Evolutionary conservation across 1,139 yeast genomes (phyloP), one percentile per base, ranked within the genome.

Genomic region (Lodderomyces beijingensis): DNA sequence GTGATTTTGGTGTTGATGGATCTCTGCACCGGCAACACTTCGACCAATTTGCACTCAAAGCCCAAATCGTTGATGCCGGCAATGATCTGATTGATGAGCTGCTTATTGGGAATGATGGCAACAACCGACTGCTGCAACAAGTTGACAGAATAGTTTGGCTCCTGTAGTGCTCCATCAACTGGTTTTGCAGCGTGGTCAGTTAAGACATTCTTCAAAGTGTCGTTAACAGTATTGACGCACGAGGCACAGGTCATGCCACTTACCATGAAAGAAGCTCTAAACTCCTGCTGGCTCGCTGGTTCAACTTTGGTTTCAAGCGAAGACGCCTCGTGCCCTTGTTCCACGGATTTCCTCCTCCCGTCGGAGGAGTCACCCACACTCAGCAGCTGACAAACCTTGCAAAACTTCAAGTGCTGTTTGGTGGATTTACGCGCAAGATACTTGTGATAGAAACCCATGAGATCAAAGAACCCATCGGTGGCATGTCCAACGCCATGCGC

Each of bases 171-270:
- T 16, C 33, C 36, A 9, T 37, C 45, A 3, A 58, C 51, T 1
- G 50, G 10, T 8, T 11, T 55, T 27, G 30, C 12, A 12, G 12
- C 15, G 9, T 6, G 8, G 12, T 26, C 17, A 8, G 19, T 26
- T 26, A 10, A 4, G 5, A 5, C 10, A 9, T 24, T 16, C 10
- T 51, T 49, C n/a, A 79, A 64, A 0, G 66, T 63, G 6, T 60
- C 61, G 2, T 69, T 57, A 2, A 81, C 70, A 0, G 75, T 46
- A 13, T 59, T 56, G 1, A 70, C 67, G 51, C 87, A 79, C 3
- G 80, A 59, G 2, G 80, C 70, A 47, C 87, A 79, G 1, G 84
- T 69, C 86, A 80, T 79, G 1, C 84, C 87, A 4, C 70, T 67
- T 30, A 81, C 61, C 4, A 77, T 58, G 36, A 75, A 70, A 1